phyloP scores from a whole-genome alignment of 2,329 filamentous ascomycete species.

The Alternaria rosae region DNA sequence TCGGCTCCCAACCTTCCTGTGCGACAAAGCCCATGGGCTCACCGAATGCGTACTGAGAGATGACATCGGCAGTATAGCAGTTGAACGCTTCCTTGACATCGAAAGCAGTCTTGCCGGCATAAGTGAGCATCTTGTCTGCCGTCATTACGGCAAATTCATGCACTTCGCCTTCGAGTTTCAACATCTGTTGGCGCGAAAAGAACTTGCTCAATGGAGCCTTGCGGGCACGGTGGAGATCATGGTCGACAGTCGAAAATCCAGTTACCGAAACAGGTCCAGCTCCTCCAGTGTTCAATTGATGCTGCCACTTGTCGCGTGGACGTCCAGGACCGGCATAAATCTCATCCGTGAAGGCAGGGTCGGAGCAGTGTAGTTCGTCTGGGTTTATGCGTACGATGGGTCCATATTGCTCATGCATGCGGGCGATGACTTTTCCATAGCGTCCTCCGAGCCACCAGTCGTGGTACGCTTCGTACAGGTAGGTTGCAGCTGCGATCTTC shows the following conservation, averaged over 20 bases:
- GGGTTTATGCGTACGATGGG: conserved; percentile 41
- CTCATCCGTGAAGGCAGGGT: conserved; percentile 42
- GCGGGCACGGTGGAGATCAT: conserved; percentile 44
- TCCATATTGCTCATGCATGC: conserved; percentile 45
- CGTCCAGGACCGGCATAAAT: conserved; percentile 41
- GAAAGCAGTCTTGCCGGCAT: conserved; percentile 29
- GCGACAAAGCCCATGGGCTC: conserved; percentile 38
- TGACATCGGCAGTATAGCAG: conserved; percentile 37
- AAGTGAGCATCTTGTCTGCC: conserved; percentile 27
- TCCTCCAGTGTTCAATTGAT: conserved; percentile 36
- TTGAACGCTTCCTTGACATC: conserved; percentile 40
- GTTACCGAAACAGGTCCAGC: conserved; percentile 33
- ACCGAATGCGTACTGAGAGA: conserved; percentile 36
- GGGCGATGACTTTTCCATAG: conserved; percentile 45
- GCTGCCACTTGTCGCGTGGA: conserved; percentile 32
- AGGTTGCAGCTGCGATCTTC: conserved; percentile 38
- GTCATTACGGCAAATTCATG: conserved; percentile 27
- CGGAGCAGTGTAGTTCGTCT: conserved; percentile 43
- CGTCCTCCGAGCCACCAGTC: conserved; percentile 38
- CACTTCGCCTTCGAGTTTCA: conserved; percentile 35
- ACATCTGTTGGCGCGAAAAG: conserved; percentile 45
- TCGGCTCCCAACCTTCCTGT: conserved; percentile 38
- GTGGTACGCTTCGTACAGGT: conserved; percentile 41
- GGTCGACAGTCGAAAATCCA: conserved; percentile 37
- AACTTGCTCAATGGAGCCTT: conserved; percentile 45